Evolutionary conservation across 2,329 filamentous ascomycete genomes (phyloP).

Genomic region (Shiraia bambusicola): DNA sequence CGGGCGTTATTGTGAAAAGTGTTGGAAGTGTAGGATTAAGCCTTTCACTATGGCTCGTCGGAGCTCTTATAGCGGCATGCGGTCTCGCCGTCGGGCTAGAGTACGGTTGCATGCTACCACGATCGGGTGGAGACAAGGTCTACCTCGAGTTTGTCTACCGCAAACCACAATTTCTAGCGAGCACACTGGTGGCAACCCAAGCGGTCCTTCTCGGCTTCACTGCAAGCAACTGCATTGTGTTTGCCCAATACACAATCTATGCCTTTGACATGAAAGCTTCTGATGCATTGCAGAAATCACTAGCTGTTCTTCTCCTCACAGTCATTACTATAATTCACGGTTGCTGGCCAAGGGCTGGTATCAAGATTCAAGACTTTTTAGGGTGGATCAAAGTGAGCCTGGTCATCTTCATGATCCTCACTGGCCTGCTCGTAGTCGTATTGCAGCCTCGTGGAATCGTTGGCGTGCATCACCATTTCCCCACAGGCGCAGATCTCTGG

Average conservation of each 20-base stretch:
- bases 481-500: too few relatives aligned
- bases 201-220: slow-evolving; percentile 65
- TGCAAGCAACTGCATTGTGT: slow-evolving; percentile 59
- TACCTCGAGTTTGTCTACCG: slow-evolving; percentile 66
- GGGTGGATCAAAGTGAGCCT: too few relatives aligned
- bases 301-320: slow-evolving; percentile 57
- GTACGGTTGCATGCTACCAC: slow-evolving; percentile 63
- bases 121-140: slow-evolving; percentile 66
- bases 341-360: too few relatives aligned
- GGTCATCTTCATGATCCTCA: too few relatives aligned
- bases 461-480: too few relatives aligned
- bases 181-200: slow-evolving; percentile 61
- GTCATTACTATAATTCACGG: too few relatives aligned
- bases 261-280: slow-evolving; percentile 52
- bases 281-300: slow-evolving; percentile 52
- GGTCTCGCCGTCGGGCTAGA: slow-evolving; percentile 65
- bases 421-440: too few relatives aligned
- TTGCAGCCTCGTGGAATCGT: too few relatives aligned
- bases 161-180: slow-evolving; percentile 60
- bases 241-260: slow-evolving; percentile 60
- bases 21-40: slow-evolving; percentile 58
- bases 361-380: too few relatives aligned
- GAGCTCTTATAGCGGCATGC: slow-evolving; percentile 56
- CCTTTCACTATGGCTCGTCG: slow-evolving; percentile 58
- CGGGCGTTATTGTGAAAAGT: slow-evolving; percentile 57